These are phyloP conservation scores for Skeletonema potamos DNA, from an alignment of 108 stramenopile genomes.

Conservation along the genomic window DNA sequence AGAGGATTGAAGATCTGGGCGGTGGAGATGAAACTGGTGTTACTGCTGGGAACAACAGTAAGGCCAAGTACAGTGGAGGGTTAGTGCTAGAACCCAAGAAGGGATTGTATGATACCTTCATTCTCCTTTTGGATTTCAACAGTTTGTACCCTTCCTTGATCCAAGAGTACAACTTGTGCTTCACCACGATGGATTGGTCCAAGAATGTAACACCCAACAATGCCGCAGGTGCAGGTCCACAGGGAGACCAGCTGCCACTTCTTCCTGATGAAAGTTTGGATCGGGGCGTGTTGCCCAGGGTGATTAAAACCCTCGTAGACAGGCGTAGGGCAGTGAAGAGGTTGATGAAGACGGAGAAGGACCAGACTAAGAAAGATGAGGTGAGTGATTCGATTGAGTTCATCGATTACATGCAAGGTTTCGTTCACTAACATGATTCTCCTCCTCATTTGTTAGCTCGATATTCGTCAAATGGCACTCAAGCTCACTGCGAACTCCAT, in stretches of 20 bases:
- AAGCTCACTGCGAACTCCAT: conserved; percentile 99
- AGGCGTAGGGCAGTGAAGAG: conserved; percentile 94
- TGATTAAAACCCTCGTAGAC: conserved; percentile 95
- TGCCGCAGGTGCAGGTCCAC: conserved; percentile 36
- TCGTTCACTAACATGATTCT: neutral
- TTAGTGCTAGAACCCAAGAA: conserved; percentile 99
- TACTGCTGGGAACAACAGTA: conserved; percentile 33
- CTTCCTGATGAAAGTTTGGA: conserved; percentile 83
- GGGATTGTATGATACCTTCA: conserved; percentile 98
- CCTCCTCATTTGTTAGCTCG: conserved; percentile 61
- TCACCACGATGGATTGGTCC: conserved; percentile 97
- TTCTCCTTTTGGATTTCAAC: conserved; percentile 99
- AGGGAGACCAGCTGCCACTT: conserved; percentile 73
- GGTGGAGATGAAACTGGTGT: conserved; percentile 20
- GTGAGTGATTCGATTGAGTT: conserved; percentile 41
- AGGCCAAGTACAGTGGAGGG: conserved; percentile 97
- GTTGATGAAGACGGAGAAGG: conserved; percentile 84
- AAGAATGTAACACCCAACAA: conserved; percentile 25
- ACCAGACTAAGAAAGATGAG: conserved; percentile 71
- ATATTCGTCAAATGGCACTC: conserved; percentile 98
- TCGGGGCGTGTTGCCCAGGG: conserved; percentile 93
- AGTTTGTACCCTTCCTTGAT: conserved; percentile 98
- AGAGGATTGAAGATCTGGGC: conserved; percentile 49
- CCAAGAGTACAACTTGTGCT: conserved; percentile 99
- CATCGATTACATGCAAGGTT: conserved; percentile 2